Percentiles rank a stretch among this genome's conserved stretches.
Conservation (phyloP, 371 early-diverging fungal species). For the Mortierella sp. region DNA sequence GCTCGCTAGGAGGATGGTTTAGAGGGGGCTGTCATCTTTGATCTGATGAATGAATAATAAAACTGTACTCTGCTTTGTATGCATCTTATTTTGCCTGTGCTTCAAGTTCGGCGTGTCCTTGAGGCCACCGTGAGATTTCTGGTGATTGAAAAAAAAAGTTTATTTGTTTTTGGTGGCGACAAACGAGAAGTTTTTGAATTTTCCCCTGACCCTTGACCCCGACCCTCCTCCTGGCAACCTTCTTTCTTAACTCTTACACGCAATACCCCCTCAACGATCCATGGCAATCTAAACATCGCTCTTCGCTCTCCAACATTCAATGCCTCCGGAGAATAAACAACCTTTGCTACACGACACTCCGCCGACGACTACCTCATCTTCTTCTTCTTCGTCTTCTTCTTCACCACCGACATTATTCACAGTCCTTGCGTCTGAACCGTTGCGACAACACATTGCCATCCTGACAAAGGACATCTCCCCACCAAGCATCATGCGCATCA, state of each 20-base stretch:
- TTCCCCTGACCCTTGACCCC: too few species aligned
- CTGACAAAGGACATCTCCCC: slow-evolving; percentile 1
- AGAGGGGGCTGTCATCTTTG: background rate
- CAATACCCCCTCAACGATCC: background rate
- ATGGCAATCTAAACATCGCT: background rate
- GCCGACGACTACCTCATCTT: background rate
- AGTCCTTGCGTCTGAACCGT: slow-evolving; percentile 24
- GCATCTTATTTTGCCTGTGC: too few species aligned
- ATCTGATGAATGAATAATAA: background rate
- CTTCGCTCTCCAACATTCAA: background rate
- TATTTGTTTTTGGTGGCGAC: background rate
- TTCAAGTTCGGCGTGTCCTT: too few species aligned
- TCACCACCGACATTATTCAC: slow-evolving; percentile 21
- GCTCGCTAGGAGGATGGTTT: too few species aligned
- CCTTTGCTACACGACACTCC: background rate
- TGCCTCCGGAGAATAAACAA: slow-evolving; percentile 18
- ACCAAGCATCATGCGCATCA: slow-evolving; percentile 18
- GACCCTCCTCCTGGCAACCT: slow-evolving; percentile 3
- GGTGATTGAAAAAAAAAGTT: background rate
- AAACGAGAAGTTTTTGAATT: too few species aligned
- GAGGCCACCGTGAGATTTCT: too few species aligned
- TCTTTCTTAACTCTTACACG: background rate
- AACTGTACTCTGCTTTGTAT: background rate
- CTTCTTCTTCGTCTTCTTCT: background rate
- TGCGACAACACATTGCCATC: slow-evolving; percentile 34